Evolutionary conservation across 495 filamentous ascomycete genomes (phyloP).

Genomic region (Elaphomyces granulatus): DNA sequence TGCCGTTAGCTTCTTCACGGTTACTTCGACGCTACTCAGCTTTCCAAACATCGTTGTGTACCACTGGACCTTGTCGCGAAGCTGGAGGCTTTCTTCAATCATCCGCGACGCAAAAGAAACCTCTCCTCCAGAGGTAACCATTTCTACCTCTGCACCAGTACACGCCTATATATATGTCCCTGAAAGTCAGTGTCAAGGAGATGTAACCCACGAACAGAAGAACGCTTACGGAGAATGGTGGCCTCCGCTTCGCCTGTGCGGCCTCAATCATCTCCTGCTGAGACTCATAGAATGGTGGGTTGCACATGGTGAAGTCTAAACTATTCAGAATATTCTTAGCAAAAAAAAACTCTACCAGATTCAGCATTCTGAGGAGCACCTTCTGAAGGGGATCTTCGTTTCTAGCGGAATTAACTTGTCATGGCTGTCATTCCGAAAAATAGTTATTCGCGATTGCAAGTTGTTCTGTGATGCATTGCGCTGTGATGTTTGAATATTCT

Average conservation of each 20-base stretch:
- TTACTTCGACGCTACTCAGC: constrained; percentile 46
- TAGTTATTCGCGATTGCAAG: constrained; percentile 47
- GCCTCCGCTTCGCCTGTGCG: constrained; percentile 47
- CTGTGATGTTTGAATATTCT: constrained; percentile 48
- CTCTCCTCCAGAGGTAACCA: constrained; percentile 80
- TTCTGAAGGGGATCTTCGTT: neutral
- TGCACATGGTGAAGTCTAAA: constrained; percentile 85
- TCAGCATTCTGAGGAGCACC: constrained; percentile 21
- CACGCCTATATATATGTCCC: no score
- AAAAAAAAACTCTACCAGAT: no score
- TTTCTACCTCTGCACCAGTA: constrained; percentile 70
- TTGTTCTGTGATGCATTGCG: constrained; percentile 49
- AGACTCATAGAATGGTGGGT: constrained; percentile 85
- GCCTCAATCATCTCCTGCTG: constrained; percentile 49
- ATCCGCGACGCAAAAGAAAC: constrained; percentile 63
- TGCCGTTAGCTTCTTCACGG: constrained; percentile 47
- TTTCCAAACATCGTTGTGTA: constrained; percentile 90
- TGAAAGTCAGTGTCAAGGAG: no score
- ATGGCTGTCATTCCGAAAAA: constrained; percentile 38
- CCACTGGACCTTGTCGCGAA: constrained; percentile 56
- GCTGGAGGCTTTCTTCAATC: constrained; percentile 52
- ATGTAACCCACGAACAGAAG: no score
- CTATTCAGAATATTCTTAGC: constrained; percentile 22
- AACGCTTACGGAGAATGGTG: constrained; percentile 45
- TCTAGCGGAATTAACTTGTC: constrained; percentile 44